Evolutionary conservation across 352 stramenopile species (phyloP).

Genomic region (Phytopythium ostracodes): DNA sequence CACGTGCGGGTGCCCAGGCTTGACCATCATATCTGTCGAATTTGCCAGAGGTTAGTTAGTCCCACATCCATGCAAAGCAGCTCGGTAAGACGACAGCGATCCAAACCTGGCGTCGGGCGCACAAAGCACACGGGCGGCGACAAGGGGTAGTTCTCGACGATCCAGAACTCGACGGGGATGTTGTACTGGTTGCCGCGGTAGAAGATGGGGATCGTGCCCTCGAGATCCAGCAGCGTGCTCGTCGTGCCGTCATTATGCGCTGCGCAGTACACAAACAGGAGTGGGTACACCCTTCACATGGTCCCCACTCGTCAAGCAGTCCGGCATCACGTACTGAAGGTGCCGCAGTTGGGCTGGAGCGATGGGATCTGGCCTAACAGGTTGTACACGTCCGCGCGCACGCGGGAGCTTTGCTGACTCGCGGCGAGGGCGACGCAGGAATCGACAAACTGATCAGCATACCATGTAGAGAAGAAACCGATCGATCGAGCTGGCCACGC

Average conservation of each 20-base stretch:
- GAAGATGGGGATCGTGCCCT: constrained; percentile 90
- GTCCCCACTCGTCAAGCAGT: not conserved
- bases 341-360: constrained; percentile 77
- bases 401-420: too few relatives aligned
- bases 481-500: too few relatives aligned
- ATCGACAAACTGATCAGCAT: too few relatives aligned
- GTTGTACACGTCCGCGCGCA: constrained; percentile 83
- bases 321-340: constrained; percentile 67
- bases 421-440: too few relatives aligned
- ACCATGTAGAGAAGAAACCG: too few relatives aligned
- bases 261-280: constrained; percentile 10
- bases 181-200: constrained; percentile 90
- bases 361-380: constrained; percentile 83
- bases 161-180: constrained; percentile 88
- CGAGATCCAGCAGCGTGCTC: constrained; percentile 78
- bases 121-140: constrained; percentile 84
- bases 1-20: constrained; percentile 81
- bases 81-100: not conserved
- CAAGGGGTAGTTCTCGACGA: constrained; percentile 82
- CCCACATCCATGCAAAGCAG: not conserved
- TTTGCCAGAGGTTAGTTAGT: not conserved
- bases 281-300: not conserved
- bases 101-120: constrained; percentile 61
- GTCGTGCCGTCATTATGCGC: constrained; percentile 86
- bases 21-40: constrained; percentile 78